A percentile compares a stretch with the other conserved stretches of the same genome.
These are phyloP conservation scores for Sergeia podlipaevii DNA, from an alignment of 208 protist genomes.

Conservation along the genomic window DNA sequence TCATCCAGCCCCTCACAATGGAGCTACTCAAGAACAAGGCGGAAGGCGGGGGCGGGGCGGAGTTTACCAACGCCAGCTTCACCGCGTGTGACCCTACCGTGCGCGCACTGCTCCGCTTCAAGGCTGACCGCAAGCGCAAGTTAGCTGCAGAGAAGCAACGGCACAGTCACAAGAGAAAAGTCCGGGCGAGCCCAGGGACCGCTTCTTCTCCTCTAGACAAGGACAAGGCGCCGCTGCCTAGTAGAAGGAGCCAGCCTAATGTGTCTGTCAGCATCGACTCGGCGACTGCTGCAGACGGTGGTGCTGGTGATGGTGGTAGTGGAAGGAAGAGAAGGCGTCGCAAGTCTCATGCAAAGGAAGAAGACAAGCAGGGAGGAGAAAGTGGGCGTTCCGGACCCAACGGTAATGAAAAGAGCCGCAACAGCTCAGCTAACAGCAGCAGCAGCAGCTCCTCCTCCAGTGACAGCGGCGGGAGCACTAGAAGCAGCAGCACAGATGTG, in stretches of 20 bases:
- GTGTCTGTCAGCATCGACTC: neutral
- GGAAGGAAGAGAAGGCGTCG: neutral
- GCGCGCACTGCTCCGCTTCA: slow-evolving; percentile 12
- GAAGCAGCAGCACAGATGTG: slow-evolving; percentile 2
- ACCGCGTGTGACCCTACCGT: slow-evolving; percentile 15
- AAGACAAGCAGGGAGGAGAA: neutral
- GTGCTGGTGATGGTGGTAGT: neutral
- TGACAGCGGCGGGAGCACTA: neutral
- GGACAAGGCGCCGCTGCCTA: too few relatives aligned
- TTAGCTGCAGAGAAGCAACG: neutral
- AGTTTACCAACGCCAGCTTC: slow-evolving; percentile 7
- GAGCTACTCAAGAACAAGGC: neutral
- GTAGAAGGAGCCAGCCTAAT: neutral
- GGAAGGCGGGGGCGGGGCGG: neutral
- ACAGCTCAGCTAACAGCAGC: neutral
- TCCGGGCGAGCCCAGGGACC: neutral
- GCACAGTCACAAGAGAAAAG: neutral
- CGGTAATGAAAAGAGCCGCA: neutral
- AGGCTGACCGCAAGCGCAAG: slow-evolving; percentile 4
- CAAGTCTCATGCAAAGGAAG: too few relatives aligned
- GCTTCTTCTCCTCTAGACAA: too few relatives aligned
- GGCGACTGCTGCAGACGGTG: neutral
- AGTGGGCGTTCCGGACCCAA: too few relatives aligned
- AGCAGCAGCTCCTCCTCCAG: slow-evolving; percentile 1
- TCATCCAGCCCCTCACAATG: slow-evolving; percentile 1